Conservation (phyloP, 2,329 filamentous ascomycete species). For the Clarireedia homoeocarpa region DNA sequence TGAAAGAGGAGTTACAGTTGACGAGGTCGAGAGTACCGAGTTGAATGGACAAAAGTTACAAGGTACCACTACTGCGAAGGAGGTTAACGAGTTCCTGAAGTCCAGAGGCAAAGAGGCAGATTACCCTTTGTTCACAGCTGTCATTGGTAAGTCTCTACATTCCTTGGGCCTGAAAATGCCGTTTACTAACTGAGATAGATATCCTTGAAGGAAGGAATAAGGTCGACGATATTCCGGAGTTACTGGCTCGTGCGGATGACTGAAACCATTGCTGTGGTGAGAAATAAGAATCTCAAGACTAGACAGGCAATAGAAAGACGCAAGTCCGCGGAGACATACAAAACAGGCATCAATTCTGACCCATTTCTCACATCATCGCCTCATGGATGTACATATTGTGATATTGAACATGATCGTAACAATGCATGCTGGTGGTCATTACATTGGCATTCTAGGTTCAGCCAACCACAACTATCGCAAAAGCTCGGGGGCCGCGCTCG, state of each 20-base stretch:
- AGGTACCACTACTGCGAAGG: conserved; percentile 83
- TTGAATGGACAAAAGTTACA: conserved; percentile 96
- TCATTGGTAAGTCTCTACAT: conserved; percentile 41
- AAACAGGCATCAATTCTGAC: neutral
- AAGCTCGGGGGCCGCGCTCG: neutral
- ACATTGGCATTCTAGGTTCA: neutral
- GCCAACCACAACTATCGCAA: neutral
- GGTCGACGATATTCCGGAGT: conserved; percentile 69
- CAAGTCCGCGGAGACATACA: conserved; percentile 2
- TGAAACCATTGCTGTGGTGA: conserved; percentile 1
- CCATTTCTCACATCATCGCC: neutral
- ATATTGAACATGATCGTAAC: neutral
- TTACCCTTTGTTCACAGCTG: conserved; percentile 88
- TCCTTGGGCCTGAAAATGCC: neutral
- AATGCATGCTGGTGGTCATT: neutral
- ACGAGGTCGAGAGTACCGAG: conserved; percentile 81
- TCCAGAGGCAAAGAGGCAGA: conserved; percentile 68
- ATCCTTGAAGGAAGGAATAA: conserved; percentile 69
- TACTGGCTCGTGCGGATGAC: conserved; percentile 31
- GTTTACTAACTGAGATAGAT: conserved; percentile 32
- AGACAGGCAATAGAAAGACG: conserved; percentile 3
- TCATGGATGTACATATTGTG: neutral
- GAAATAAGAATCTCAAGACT: neutral
- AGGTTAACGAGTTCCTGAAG: conserved; percentile 86
- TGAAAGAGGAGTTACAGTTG: conserved; percentile 68